Conservation (phyloP, 306 rosid species). For the Sphenostylis stenocarpa region DNA sequence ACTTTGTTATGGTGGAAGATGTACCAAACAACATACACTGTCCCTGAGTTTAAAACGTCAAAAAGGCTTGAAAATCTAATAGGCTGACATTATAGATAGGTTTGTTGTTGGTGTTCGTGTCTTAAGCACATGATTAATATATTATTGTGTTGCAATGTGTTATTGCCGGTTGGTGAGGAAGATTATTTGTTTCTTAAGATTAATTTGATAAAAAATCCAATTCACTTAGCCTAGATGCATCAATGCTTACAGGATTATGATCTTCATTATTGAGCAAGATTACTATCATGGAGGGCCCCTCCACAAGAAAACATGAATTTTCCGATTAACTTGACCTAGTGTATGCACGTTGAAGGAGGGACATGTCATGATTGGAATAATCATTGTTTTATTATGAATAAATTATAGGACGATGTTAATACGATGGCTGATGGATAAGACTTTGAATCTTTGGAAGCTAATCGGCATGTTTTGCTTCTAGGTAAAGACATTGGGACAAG, state of each 20-base stretch:
- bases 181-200: not conserved
- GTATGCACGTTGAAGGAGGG: conserved; percentile 7
- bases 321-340: not conserved
- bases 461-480: not conserved
- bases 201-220: conserved; percentile 20
- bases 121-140: not conserved
- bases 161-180: conserved; percentile 37
- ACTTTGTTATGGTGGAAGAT: conserved; percentile 26
- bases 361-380: not conserved
- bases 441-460: conserved; percentile 11
- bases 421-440: not conserved
- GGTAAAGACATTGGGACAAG: not conserved
- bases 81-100: not conserved
- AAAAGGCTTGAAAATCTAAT: conserved; percentile 11
- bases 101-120: conserved; percentile 6
- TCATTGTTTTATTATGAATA: conserved; percentile 9
- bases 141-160: conserved; percentile 16
- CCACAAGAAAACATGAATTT: not conserved
- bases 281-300: not conserved
- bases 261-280: conserved; percentile 7
- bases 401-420: not conserved
- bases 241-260: conserved; percentile 16
- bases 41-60: conserved; percentile 8
- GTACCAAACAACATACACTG: not conserved
- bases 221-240: conserved; percentile 32